Evolutionary conservation across 139 green algal species (phyloP).

Genomic region (Coelastrella sp.): DNA sequence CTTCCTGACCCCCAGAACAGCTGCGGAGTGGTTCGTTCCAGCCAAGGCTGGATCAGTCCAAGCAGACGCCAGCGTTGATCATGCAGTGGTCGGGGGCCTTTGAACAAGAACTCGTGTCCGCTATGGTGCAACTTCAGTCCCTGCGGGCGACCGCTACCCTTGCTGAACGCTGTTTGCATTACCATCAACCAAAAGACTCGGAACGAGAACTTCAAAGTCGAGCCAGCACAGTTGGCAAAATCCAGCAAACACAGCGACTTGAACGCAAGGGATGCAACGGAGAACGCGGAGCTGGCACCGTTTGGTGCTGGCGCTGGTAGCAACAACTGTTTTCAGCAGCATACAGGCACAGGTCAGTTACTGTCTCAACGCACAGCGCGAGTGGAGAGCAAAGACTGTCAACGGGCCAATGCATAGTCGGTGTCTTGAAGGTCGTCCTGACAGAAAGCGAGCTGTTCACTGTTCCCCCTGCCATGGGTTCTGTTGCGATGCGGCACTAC

Average conservation of each 20-base stretch:
- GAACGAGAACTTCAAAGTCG: too few species aligned
- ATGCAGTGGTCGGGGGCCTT: neutral
- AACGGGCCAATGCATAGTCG: too few species aligned
- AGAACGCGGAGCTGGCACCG: conserved; percentile 2
- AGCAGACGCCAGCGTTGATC: neutral
- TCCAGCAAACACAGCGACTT: too few species aligned
- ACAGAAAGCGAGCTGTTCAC: too few species aligned
- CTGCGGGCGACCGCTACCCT: neutral
- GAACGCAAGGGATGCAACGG: neutral
- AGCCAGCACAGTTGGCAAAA: too few species aligned
- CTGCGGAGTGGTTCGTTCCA: neutral
- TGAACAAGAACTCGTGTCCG: neutral
- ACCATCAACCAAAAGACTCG: too few species aligned
- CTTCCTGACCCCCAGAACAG: too few species aligned
- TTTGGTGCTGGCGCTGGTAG: conserved; percentile 1
- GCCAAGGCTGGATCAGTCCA: neutral
- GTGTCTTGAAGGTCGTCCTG: too few species aligned
- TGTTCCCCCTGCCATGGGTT: too few species aligned
- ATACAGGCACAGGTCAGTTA: neutral
- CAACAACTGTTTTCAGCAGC: neutral
- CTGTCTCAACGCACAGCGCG: neutral
- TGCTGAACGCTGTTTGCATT: too few species aligned
- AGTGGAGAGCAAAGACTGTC: too few species aligned
- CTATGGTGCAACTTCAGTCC: neutral
- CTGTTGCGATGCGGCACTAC: too few species aligned